These are phyloP conservation scores for Lodderomyces parapsilosis DNA, from an alignment of 1,139 yeast species.

Conservation along the genomic window DNA sequence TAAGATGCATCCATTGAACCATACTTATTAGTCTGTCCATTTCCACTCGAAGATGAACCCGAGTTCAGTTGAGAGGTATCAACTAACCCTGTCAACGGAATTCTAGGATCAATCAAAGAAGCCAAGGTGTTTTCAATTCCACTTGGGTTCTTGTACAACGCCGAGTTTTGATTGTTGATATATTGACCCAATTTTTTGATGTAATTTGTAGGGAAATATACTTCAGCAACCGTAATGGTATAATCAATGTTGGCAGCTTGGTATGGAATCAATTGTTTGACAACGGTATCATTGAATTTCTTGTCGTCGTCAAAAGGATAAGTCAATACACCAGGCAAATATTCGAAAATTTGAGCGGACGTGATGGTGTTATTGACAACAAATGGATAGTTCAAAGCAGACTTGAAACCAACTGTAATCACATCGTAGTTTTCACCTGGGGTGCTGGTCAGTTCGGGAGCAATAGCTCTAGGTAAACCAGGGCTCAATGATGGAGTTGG, in stretches of 20 bases:
- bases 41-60: slow-evolving; percentile 7
- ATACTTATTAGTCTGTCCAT: slow-evolving; percentile 19
- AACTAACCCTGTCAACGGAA: slow-evolving; percentile 58
- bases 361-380: slow-evolving; percentile 65
- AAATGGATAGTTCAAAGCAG: slow-evolving; percentile 68
- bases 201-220: slow-evolving; percentile 60
- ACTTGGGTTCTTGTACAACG: slow-evolving; percentile 50
- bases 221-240: slow-evolving; percentile 74
- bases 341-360: slow-evolving; percentile 75
- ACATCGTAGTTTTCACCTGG: slow-evolving; percentile 54
- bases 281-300: slow-evolving; percentile 41
- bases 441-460: slow-evolving; percentile 45
- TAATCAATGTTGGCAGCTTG: slow-evolving; percentile 50
- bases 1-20: slow-evolving; percentile 43
- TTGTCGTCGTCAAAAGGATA: slow-evolving; percentile 47
- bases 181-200: slow-evolving; percentile 44
- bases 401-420: slow-evolving; percentile 69
- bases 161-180: slow-evolving; percentile 44
- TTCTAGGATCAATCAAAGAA: slow-evolving; percentile 57
- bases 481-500: slow-evolving; percentile 42
- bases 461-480: slow-evolving; percentile 67
- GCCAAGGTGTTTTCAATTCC: slow-evolving; percentile 50
- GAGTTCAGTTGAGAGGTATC: slow-evolving; percentile 13
- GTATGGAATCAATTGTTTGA: slow-evolving; percentile 64
- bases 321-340: slow-evolving; percentile 56